Evolutionary conservation across 2,329 filamentous ascomycete genomes (phyloP).

Genomic region (Lecanicillium sp.): DNA sequence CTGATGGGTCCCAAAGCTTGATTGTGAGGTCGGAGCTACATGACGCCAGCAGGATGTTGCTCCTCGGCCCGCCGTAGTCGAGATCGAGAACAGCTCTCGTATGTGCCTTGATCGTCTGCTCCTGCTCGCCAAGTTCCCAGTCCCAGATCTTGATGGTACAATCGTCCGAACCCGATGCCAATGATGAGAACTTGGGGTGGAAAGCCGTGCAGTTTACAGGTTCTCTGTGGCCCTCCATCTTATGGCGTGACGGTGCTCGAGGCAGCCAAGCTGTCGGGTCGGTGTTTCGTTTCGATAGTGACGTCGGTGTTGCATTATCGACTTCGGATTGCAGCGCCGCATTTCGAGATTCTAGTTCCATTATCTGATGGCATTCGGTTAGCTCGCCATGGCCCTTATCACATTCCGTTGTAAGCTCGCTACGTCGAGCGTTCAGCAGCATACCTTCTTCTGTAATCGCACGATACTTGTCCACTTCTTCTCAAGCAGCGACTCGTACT

Average conservation of each 20-base stretch:
- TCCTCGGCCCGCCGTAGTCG: constrained; percentile 80
- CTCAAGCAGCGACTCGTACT: constrained; percentile 88
- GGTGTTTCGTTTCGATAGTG: constrained; percentile 70
- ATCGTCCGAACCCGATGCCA: constrained; percentile 88
- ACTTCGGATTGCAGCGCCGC: constrained; percentile 71
- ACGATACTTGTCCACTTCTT: constrained; percentile 99
- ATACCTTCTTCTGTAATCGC: constrained; percentile 87
- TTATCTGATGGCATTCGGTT: constrained; percentile 54
- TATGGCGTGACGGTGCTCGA: constrained; percentile 71
- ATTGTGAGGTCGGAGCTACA: constrained; percentile 88
- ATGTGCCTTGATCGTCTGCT: constrained; percentile 85
- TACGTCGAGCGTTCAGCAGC: no score
- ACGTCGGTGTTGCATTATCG: constrained; percentile 70
- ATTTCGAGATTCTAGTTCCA: constrained; percentile 80
- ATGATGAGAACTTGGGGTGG: constrained; percentile 81
- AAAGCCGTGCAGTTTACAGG: constrained; percentile 85
- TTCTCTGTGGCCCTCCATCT: constrained; percentile 72
- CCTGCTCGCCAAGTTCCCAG: constrained; percentile 87
- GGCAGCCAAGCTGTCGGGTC: constrained; percentile 85
- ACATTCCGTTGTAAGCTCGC: no score
- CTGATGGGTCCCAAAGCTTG: constrained; percentile 87
- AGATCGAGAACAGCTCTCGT: constrained; percentile 83
- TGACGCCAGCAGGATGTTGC: constrained; percentile 55
- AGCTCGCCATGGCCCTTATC: neutral
- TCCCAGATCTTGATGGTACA: constrained; percentile 96